Evolutionary conservation across 179 eudicot species (phyloP).

Genomic region (Beta macrorhiza): DNA sequence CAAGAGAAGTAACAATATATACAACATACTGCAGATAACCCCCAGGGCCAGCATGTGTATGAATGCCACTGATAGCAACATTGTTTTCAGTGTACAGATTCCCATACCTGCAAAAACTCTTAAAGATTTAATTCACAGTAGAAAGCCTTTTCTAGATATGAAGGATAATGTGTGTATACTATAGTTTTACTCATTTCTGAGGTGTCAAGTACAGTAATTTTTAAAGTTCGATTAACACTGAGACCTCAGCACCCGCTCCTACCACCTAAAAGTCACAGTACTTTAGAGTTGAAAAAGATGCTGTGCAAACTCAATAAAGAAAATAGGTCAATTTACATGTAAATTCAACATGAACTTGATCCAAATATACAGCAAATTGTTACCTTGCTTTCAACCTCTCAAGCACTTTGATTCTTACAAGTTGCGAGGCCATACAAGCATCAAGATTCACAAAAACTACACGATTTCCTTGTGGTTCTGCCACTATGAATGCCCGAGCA

Average conservation of each 20-base stretch:
- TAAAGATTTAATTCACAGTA: constrained; percentile 2
- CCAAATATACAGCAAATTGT: not conserved
- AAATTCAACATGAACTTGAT: not conserved
- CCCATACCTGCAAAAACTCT: constrained; percentile 62
- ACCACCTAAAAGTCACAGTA: not conserved
- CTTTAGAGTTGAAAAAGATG: not conserved
- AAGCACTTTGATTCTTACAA: constrained; percentile 84
- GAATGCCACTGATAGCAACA: constrained; percentile 98
- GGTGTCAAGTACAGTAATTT: not conserved
- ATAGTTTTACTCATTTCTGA: not conserved
- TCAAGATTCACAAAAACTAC: constrained; percentile 87
- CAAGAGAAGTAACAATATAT: constrained; percentile 91
- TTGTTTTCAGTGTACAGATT: constrained; percentile 77
- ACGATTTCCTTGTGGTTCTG: constrained; percentile 72
- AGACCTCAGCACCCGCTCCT: not conserved
- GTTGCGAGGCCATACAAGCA: constrained; percentile 98
- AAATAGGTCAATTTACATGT: not conserved
- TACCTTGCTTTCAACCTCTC: constrained; percentile 96
- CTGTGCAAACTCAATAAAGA: not conserved
- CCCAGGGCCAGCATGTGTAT: constrained; percentile 98
- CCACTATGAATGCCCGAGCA: constrained; percentile 86
- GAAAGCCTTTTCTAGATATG: constrained; percentile 1
- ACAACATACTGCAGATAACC: constrained; percentile 94
- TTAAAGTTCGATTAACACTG: not conserved
- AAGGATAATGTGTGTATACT: not conserved